Base-by-base conservation (phyloP, 768 basidiomycete genomes). In the Suillus spraguei region DNA sequence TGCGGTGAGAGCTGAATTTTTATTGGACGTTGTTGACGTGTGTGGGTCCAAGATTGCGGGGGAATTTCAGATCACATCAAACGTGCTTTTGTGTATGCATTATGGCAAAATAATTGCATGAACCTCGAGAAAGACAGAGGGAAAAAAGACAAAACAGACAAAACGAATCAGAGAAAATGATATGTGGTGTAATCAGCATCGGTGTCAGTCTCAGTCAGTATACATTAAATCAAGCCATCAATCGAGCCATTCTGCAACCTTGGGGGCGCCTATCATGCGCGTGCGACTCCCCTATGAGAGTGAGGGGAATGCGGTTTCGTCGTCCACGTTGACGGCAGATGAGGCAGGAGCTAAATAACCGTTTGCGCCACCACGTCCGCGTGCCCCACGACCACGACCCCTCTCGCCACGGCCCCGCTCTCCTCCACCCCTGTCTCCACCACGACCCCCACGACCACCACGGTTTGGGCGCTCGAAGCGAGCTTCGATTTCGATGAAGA, bases 401-500 rank as follows among this genome's bases (percentile, higher is more conserved):
- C 81, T 72, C 17, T 76, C 70, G 47, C 78, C 75, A 61, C 81
- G 77, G 50, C 76, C 70, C 16, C 77, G 80, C 63, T 85, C 81
- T 66, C 76, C 77, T 71, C 81, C 81, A 54, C 83, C 82, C 65
- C 87, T 80, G 60, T 80, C 81, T 24, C 78, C 76, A 14, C 79
- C 79, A 36, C 82, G 76, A 24, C 83, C 81, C 35, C 89, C 81
- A 64, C 84, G 83, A 33, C 85, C 85, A 64, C 86, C 85, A 66
- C 91, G 86, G n/a, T 81, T 74, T 60, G 94, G 94, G 67, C 90
- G 89, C 50, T 94, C 90, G 74, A 95, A 95, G 70, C 85, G 91
- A 61, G 88, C 92, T 17, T 97, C 94, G 75, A 98, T 93, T 73
- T 97, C 95, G 72, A 99, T 82, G 80, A 83, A 92, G 69, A 94